Percentiles rank a stretch among this genome's conserved stretches.
phyloP scores from a whole-genome alignment of 192 early-diverging fungal genomes.

The Coemansia biformis region DNA sequence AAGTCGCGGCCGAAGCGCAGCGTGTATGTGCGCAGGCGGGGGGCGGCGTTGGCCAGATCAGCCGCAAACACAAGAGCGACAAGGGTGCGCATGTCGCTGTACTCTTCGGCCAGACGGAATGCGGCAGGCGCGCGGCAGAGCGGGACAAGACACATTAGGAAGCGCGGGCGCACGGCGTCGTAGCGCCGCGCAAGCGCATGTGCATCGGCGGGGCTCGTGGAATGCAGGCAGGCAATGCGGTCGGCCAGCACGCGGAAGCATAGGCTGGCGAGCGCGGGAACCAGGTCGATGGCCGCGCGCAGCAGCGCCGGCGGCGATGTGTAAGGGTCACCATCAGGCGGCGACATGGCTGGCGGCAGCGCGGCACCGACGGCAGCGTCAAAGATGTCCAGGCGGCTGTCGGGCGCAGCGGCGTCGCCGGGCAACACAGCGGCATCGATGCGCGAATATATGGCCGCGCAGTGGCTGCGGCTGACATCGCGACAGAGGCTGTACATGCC shows the following conservation, averaged over 20 bases:
- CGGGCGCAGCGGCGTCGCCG: slow-evolving; percentile 10
- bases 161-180: slow-evolving; percentile 22
- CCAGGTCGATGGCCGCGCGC: slow-evolving; percentile 31
- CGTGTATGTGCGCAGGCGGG: slow-evolving; percentile 22
- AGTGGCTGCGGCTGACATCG: slow-evolving; percentile 24
- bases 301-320: slow-evolving; percentile 29
- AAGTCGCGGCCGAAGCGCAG: slow-evolving; percentile 29
- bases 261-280: slow-evolving; percentile 35
- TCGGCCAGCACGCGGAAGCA: slow-evolving; percentile 36
- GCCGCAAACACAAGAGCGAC: slow-evolving; percentile 33
- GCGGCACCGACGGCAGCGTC: slow-evolving; percentile 22
- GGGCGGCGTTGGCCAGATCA: slow-evolving; percentile 18
- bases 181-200: slow-evolving; percentile 28
- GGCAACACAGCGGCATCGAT: slow-evolving; percentile 23
- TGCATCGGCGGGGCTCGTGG: background rate
- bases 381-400: slow-evolving; percentile 8
- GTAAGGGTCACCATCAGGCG: slow-evolving; percentile 18
- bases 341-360: background rate
- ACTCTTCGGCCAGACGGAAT: slow-evolving; percentile 43
- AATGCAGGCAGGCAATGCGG: slow-evolving; percentile 16
- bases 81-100: slow-evolving; percentile 32
- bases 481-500: slow-evolving; percentile 29
- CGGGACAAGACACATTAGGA: slow-evolving; percentile 34
- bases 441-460: slow-evolving; percentile 29
- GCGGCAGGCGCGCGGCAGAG: slow-evolving; percentile 31